Conservation (phyloP, 257 asterid genomes). For the Orobanche coerulescens region DNA sequence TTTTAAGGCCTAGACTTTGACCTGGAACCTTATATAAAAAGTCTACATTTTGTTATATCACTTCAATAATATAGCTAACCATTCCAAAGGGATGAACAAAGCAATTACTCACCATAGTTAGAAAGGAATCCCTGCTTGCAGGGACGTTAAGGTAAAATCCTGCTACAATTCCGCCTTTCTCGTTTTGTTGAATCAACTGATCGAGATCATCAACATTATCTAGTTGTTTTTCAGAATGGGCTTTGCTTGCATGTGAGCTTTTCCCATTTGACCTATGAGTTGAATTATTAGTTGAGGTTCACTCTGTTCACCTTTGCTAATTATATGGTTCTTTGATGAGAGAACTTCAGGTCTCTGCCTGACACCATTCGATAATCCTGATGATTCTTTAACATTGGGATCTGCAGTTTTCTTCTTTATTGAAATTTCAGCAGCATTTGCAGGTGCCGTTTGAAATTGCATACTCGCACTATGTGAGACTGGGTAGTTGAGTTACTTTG, state of each 20-base stretch:
- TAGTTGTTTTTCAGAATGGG: conserved; percentile 33
- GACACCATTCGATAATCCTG: conserved; percentile 34
- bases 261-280: conserved; percentile 37
- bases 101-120: conserved; percentile 37
- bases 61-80: conserved; percentile 11
- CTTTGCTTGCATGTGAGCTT: conserved; percentile 33
- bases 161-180: conserved; percentile 30
- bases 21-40: background rate
- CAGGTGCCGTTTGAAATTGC: conserved; percentile 29
- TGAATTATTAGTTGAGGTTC: conserved; percentile 33
- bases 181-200: conserved; percentile 30
- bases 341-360: conserved; percentile 36
- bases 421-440: conserved; percentile 37
- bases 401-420: conserved; percentile 38
- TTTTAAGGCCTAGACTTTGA: conserved; percentile 9
- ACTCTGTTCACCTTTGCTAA: conserved; percentile 34
- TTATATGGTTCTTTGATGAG: conserved; percentile 38
- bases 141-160: conserved; percentile 35
- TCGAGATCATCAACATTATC: conserved; percentile 28
- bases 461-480: conserved; percentile 29
- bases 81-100: conserved; percentile 5
- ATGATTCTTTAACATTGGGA: conserved; percentile 25
- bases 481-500: conserved; percentile 32
- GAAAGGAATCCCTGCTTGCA: conserved; percentile 33
- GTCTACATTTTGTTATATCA: conserved; percentile 5